Evolutionary conservation across 148 eudicot species (phyloP).

Genomic region (Arctostaphylos glauca): DNA sequence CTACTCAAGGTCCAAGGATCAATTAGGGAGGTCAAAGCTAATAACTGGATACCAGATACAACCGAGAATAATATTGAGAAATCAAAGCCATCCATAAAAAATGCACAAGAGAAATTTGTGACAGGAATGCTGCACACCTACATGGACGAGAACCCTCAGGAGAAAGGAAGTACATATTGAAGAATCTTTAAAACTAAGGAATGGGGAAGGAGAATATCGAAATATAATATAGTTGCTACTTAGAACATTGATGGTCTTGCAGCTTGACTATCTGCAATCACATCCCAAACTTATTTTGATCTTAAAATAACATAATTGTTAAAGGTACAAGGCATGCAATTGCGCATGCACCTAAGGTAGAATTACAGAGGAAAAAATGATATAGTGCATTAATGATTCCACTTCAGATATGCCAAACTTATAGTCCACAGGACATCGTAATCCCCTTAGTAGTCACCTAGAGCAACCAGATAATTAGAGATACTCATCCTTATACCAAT

Average conservation of each 20-base stretch:
- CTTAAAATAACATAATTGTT: neutral
- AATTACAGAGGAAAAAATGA: neutral
- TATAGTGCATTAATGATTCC: neutral
- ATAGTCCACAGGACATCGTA: neutral
- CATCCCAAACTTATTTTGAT: neutral
- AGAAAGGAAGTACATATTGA: neutral
- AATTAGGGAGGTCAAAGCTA: neutral
- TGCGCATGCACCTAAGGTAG: neutral
- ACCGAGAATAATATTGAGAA: neutral
- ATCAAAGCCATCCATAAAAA: neutral
- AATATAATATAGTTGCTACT: neutral
- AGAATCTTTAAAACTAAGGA: neutral
- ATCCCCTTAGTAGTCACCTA: neutral
- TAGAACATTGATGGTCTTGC: neutral
- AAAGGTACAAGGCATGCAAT: neutral
- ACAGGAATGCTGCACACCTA: neutral
- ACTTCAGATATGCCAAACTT: neutral
- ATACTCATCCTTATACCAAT: neutral
- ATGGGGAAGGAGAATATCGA: neutral
- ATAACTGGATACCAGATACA: neutral
- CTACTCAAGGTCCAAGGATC: neutral
- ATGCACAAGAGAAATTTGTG: neutral
- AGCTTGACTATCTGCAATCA: neutral
- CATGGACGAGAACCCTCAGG: constrained; percentile 3
- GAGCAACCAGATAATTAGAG: neutral